Evolutionary conservation across 2,329 filamentous ascomycete species (phyloP).

Genomic region (Fusarium hostae): DNA sequence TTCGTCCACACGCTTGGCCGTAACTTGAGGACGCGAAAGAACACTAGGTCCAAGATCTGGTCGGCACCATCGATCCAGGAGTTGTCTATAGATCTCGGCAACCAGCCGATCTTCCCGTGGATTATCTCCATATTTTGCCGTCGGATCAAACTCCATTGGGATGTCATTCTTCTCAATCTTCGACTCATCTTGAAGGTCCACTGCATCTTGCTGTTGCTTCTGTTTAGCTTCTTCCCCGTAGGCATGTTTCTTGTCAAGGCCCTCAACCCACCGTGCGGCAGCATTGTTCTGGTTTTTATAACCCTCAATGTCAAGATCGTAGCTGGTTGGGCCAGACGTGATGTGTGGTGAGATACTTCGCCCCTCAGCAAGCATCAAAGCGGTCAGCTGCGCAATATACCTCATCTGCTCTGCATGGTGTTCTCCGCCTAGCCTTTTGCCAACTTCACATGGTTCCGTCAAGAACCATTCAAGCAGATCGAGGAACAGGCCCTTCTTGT

Average conservation of each 20-base stretch:
- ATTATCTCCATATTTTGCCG: not conserved
- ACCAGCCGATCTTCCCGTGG: too few species aligned
- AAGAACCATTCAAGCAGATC: not conserved
- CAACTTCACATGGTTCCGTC: not conserved
- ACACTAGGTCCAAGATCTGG: too few species aligned
- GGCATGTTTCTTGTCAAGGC: not conserved
- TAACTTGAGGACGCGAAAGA: too few species aligned
- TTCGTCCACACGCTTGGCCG: too few species aligned
- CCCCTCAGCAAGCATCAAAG: not conserved
- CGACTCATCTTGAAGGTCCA: not conserved
- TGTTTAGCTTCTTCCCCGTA: not conserved
- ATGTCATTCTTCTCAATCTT: not conserved
- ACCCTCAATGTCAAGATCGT: not conserved
- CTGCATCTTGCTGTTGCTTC: not conserved
- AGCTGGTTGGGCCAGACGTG: rapidly evolving
- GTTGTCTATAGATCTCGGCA: too few species aligned
- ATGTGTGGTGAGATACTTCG: not conserved
- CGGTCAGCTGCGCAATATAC: not conserved
- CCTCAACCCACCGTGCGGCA: not conserved
- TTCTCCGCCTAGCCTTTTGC: not conserved
- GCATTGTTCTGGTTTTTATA: not conserved
- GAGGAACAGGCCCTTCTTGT: rapidly evolving
- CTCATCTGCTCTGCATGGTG: not conserved
- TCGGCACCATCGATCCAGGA: too few species aligned
- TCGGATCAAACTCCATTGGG: not conserved